A percentile compares a stretch with the other conserved stretches of the same genome.
phyloP scores from a whole-genome alignment of 2,329 filamentous ascomycete genomes.

The Rhynchosporium graminicola region DNA sequence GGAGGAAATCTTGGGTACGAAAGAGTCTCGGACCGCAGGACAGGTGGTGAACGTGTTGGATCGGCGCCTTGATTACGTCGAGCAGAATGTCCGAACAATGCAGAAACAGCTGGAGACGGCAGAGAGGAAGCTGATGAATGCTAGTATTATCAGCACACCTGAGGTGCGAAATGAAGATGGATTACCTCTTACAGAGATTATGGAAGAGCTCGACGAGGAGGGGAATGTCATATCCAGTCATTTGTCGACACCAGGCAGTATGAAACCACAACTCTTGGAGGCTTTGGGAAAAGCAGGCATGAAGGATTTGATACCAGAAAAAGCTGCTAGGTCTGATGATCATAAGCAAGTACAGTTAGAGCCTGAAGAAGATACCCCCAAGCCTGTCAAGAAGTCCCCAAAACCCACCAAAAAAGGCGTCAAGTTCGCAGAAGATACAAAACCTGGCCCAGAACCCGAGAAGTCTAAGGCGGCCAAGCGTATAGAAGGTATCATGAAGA shows the following conservation, averaged over 20 bases:
- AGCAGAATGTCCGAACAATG: constrained; percentile 74
- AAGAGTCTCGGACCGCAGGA: constrained; percentile 52
- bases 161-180: constrained; percentile 67
- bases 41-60: constrained; percentile 70
- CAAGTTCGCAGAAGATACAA: constrained; percentile 63
- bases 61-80: constrained; percentile 85
- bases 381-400: constrained; percentile 6
- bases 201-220: constrained; percentile 88
- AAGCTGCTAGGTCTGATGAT: not conserved
- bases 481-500: constrained; percentile 58
- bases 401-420: constrained; percentile 56
- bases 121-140: constrained; percentile 68
- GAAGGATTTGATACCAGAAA: constrained; percentile 45
- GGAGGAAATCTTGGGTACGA: constrained; percentile 46
- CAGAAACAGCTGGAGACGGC: constrained; percentile 66
- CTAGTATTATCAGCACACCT: constrained; percentile 60
- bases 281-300: constrained; percentile 77
- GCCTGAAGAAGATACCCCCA: not conserved
- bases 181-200: constrained; percentile 83
- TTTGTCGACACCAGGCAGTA: constrained; percentile 66
- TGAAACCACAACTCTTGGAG: constrained; percentile 67
- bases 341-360: not conserved
- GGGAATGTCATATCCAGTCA: constrained; percentile 76
- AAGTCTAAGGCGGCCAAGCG: constrained; percentile 40
- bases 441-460: constrained; percentile 42